These are phyloP conservation scores for Russula emetica DNA, from an alignment of 768 basidiomycete genomes.

Conservation along the genomic window DNA sequence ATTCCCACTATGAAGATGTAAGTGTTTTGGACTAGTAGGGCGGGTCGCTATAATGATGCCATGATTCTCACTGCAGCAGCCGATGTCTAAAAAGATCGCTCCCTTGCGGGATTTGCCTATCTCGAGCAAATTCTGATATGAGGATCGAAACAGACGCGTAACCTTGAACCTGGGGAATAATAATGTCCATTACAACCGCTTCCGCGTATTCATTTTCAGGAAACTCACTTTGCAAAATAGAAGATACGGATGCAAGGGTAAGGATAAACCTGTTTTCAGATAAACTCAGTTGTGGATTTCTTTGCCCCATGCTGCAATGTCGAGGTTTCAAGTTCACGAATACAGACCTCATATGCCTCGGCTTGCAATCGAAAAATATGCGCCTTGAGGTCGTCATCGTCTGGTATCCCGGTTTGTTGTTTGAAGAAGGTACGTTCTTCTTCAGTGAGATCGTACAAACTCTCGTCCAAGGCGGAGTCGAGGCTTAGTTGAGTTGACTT, in stretches of 20 bases:
- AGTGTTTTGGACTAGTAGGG: not conserved
- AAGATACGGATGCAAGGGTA: conserved; percentile 18
- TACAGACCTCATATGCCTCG: conserved; percentile 32
- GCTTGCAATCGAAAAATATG: conserved; percentile 34
- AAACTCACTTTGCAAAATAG: conserved; percentile 5
- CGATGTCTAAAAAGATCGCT: conserved; percentile 45
- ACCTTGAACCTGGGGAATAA: too few relatives aligned
- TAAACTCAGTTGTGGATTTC: not conserved
- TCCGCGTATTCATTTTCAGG: not conserved
- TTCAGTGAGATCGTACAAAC: too few relatives aligned
- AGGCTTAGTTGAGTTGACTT: not conserved
- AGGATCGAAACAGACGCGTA: too few relatives aligned
- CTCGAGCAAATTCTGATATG: too few relatives aligned
- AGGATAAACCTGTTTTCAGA: not conserved
- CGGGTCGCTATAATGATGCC: too few relatives aligned
- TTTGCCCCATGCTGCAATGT: not conserved
- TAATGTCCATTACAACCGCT: not conserved
- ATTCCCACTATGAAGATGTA: conserved; percentile 37
- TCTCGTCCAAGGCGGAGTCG: too few relatives aligned
- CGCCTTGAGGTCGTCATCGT: conserved; percentile 33
- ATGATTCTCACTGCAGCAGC: conserved; percentile 41
- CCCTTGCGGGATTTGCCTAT: too few relatives aligned
- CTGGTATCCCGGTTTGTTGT: too few relatives aligned
- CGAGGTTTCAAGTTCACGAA: not conserved
- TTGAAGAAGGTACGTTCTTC: too few relatives aligned